Conservation (phyloP, 2,329 filamentous ascomycete species). For the Aspergillus fischeri region DNA sequence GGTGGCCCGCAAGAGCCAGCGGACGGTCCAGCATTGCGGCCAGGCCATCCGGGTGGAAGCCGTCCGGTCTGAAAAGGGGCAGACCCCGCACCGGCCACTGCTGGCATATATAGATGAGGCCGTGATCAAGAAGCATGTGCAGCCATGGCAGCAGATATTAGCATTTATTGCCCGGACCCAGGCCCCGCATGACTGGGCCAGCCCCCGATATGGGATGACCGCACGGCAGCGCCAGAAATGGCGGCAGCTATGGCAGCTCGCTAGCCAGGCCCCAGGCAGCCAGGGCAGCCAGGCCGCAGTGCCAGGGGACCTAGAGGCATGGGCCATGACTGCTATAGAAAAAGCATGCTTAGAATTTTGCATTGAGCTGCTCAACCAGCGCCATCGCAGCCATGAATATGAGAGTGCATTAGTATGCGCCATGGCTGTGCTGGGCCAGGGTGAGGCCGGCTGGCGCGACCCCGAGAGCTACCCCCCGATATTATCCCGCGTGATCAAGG, state of each 20-base stretch:
- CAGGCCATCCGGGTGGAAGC: not conserved
- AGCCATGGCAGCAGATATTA: slow-evolving; percentile 1
- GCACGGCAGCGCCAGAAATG: not conserved
- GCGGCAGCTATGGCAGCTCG: too few relatives aligned
- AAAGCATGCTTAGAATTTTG: not conserved
- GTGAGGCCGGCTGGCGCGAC: not conserved
- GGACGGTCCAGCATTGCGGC: not conserved
- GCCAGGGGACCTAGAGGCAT: not conserved
- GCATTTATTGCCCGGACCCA: slow-evolving; percentile 1
- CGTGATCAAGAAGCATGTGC: not conserved
- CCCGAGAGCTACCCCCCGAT: not conserved
- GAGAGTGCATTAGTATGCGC: slow-evolving; percentile 1
- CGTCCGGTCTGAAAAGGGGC: not conserved
- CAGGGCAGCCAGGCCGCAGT: too few relatives aligned
- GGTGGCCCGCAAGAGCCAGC: not conserved
- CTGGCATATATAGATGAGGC: not conserved
- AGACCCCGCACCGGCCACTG: not conserved
- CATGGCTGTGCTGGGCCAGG: not conserved
- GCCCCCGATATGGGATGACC: not conserved
- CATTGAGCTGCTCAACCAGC: too few relatives aligned
- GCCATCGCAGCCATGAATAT: too few relatives aligned
- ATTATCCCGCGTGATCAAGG: not conserved
- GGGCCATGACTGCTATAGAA: not conserved
- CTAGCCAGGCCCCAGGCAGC: too few relatives aligned
- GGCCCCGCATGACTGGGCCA: not conserved